Base-by-base conservation (phyloP, 768 basidiomycete genomes). In the Tephrocybe sp. region DNA sequence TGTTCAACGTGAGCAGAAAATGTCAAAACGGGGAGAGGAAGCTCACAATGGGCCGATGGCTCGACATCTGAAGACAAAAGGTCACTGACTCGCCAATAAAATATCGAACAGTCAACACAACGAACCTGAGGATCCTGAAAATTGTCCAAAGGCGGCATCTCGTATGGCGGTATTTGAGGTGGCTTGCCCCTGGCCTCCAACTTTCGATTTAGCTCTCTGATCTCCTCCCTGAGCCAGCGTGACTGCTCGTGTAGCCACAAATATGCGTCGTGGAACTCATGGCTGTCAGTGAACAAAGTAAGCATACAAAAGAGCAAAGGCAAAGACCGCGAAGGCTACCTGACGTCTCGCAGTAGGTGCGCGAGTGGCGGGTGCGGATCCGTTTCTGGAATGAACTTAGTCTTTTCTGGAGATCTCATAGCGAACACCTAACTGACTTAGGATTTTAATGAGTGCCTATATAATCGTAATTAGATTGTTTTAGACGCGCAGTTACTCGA, bases 111-210 rank as follows among this genome's bases (percentile, higher is more conserved):
- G 18, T n/a, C n/a, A n/a, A n/a, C 15, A 28, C 13, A 9, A 41
- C 34, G 9, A 49, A 67, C 65, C 55, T 73, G 66, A 0, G 69
- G 69, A 51, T 74, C 66, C 50, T 72, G 71, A 50, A 72, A 74
- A 44, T 71, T 70, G 46, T 70, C 58, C 66, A 69, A 66, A 51
- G 69, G 69, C 1, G 51, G 56, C 9, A 6, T 18, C 5, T 64
- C 59, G 12, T 30, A 25, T 3, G 39, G 45, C 2, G 56, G 19
- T 5, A 24, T 30, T 27, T 36, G 38, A 16, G 44, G 53, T 9
- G 27, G 50, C 2, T 21, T 41, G 12, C 66, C 64, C 9, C 46
- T 44, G 19, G 37, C 56, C 7, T 48, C 47, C 19, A 54, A 56
- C 46, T 39, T 48, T 19, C 45, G 48, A n/a, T 66, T 65, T 2